Evolutionary conservation across 495 filamentous ascomycete species (phyloP), one percentile per base, ranked within the genome.

Genomic region (Hypoxylon lienhwacheense): DNA sequence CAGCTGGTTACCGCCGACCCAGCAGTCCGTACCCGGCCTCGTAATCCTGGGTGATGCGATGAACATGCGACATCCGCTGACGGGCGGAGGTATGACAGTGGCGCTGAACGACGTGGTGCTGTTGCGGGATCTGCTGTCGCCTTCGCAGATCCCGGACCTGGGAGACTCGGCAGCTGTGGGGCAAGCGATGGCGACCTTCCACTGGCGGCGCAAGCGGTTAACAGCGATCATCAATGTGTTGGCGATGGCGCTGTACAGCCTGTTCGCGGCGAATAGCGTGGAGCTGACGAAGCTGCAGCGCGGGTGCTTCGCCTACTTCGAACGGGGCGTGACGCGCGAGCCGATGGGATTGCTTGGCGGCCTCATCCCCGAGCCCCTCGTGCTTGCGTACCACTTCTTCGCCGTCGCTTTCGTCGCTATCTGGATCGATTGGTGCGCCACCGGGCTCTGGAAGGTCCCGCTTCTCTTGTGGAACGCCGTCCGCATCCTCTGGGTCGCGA

Each of bases 51-150:
- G 91, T 48, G 91, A 97, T 70, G 91, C 91, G 5, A 84, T 92
- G 74, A 97, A 97, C 72, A 97, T 97, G 91, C 88, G 91, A 3
- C 91, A 97, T 73, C 91, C 91, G 0, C 74, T 97, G 8, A 97
- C 91, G 0, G 91, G 91, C 44, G 91, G 91, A 59, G 91, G 91
- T 56, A 97, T 97, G 91, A 96, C 91, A 0, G 91, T 97, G 0
- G 91, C 89, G 2, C 84, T 97, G 64, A 91, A 89, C 64, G 91
- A 97, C 68, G 91, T 85, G 1, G 80, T 90, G 5, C 69, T 91
- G 0, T 75, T 97, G n/a, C 72, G 81, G 8, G 77, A 84, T 1
- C 69, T 96, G 20, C 80, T 96, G 1, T 77, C 77, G 43, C 89
- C 88, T 0, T 70, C 80, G 35, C 63, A 67, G 0, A 76, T 95